These are phyloP conservation scores for Zychaea mexicana DNA, from an alignment of 371 early-diverging fungal species.

Conservation along the genomic window DNA sequence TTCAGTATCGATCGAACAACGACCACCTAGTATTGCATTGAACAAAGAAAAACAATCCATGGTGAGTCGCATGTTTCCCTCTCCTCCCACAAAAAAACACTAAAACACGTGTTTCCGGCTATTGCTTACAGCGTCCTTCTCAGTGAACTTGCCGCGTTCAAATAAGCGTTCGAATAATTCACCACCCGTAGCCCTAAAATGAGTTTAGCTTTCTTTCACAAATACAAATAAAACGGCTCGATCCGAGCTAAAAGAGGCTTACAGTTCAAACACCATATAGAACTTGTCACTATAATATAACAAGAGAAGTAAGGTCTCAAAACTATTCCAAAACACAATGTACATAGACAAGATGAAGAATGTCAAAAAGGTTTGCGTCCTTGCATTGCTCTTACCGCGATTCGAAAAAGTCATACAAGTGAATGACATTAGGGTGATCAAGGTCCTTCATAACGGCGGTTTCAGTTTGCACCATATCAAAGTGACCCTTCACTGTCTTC, in stretches of 20 bases:
- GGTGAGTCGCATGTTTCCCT: neutral
- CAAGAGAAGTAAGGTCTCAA: too few relatives aligned
- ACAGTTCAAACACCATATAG: constrained; percentile 88
- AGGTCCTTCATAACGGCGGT: constrained; percentile 66
- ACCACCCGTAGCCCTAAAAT: constrained; percentile 73
- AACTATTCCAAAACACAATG: too few relatives aligned
- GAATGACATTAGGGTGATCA: constrained; percentile 81
- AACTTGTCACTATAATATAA: constrained; percentile 72
- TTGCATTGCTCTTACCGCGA: constrained; percentile 37
- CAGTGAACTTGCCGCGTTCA: constrained; percentile 83
- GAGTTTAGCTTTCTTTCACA: neutral
- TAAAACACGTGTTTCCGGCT: constrained; percentile 3
- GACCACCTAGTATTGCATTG: constrained; percentile 23
- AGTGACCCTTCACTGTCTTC: constrained; percentile 60
- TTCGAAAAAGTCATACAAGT: constrained; percentile 80
- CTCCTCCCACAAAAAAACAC: neutral
- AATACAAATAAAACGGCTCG: neutral
- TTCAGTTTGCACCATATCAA: constrained; percentile 76
- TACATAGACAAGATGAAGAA: neutral
- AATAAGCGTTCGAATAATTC: constrained; percentile 90
- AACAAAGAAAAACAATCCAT: neutral
- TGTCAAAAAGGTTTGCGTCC: neutral
- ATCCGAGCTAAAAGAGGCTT: constrained; percentile 14
- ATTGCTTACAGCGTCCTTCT: constrained; percentile 70
- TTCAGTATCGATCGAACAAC: constrained; percentile 64